Base-by-base conservation (phyloP, 306 rosid species). In the Astragalus membranaceus region DNA sequence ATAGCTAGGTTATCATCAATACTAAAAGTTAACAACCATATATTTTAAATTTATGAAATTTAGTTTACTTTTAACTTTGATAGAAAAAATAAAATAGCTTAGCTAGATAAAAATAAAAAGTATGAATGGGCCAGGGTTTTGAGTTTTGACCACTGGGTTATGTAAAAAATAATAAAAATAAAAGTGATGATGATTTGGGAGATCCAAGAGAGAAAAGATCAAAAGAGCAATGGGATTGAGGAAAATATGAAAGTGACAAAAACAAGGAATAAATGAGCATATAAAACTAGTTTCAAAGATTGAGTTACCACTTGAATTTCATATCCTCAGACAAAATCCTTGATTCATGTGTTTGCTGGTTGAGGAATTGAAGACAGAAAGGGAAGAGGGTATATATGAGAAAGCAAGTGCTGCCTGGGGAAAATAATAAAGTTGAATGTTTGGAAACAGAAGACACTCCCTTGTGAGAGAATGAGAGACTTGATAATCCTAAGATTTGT, bases 191-290 rank as follows among this genome's bases (percentile, higher is more conserved):
- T 63, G 10, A 20, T n/a, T 73, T 79, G 82, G 70, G 71, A 20
- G 83, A 79, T 79, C 83, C 83, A 79, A 79, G 82, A 37, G 59
- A 54, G 78, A 67, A 52, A 58, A 66, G 56, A 56, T 65, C 49
- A 26, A 78, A 49, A 59, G 59, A 48, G 76, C 76, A 73, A 73
- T 44, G 79, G 79, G 83, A 79, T 73, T 79, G 79, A 79, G 55
- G 72, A 79, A 73, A 67, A 60, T 73, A 12, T 23, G 33, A 50
- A 60, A 73, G 75, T 67, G 79, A 79, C 12, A 14, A 73, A 73
- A 73, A 67, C 67, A 67, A 79, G 66, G 72, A 73, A 67, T 67
- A 59, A 43, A 79, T 59, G 20, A 8, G 59, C 65, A 74, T 79
- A 67, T 23, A 67, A 5, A 52, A 60, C 75, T 66, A 81, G 73